phyloP scores from a whole-genome alignment of 2,329 filamentous ascomycete genomes.

The Colletotrichum musicola region DNA sequence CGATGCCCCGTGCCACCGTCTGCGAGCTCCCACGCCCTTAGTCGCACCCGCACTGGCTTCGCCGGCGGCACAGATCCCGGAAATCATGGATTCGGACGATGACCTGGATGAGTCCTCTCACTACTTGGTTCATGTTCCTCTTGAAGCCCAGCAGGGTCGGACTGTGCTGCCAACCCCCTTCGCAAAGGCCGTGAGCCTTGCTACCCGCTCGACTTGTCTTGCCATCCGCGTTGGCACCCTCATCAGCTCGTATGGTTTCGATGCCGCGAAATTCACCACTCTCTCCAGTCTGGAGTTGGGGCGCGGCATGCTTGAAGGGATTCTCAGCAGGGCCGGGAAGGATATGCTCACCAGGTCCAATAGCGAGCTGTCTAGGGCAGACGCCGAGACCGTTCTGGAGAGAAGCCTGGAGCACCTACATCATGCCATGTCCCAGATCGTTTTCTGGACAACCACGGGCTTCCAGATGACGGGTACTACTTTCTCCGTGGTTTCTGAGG shows the following conservation, averaged over 20 bases:
- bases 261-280: conserved; percentile 67
- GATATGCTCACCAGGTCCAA: conserved; percentile 59
- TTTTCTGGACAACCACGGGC: conserved; percentile 72
- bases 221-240: conserved; percentile 66
- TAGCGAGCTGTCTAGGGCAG: conserved; percentile 61
- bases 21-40: conserved; percentile 20
- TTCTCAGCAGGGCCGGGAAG: conserved; percentile 64
- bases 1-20: conserved; percentile 31
- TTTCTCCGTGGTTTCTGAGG: conserved; percentile 65
- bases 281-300: conserved; percentile 70
- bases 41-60: conserved; percentile 15
- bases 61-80: conserved; percentile 12
- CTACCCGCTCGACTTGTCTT: conserved; percentile 70
- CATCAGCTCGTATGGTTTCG: conserved; percentile 64
- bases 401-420: conserved; percentile 69
- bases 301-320: conserved; percentile 66
- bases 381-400: conserved; percentile 69
- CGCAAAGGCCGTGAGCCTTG: conserved; percentile 70
- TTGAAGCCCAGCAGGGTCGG: conserved; percentile 44
- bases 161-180: conserved; percentile 70
- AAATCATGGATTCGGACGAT: conserved; percentile 36
- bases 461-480: conserved; percentile 70
- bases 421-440: conserved; percentile 67
- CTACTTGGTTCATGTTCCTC: conserved; percentile 32
- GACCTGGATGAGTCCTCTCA: conserved; percentile 32